Evolutionary conservation across 2,329 filamentous ascomycete species (phyloP), one percentile per base, ranked within the genome.

Genomic region (Tricladium varicosporioides): DNA sequence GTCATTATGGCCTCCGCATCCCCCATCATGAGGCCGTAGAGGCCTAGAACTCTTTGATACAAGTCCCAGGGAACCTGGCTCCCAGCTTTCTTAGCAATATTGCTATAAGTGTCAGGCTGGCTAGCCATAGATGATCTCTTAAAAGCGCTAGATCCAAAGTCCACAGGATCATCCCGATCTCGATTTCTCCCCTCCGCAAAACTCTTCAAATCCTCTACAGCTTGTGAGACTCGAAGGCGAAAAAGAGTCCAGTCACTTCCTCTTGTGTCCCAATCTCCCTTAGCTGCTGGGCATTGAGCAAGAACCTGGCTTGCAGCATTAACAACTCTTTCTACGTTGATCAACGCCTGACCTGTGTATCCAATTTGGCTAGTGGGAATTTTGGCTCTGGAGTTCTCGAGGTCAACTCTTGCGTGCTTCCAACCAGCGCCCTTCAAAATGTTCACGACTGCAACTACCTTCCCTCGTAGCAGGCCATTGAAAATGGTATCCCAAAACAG

Each of bases 41-140:
- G 75, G 11, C 85, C 85, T 63, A 88, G 84, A 53, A 97, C 76
- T 64, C 88, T 91, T 69, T 96, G 88, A 70, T 96, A 97, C 27
- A 97, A 85, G 19, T 89, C 85, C 89, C 90, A 96, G 0, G 92
- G 93, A 33, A 97, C 87, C 64, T 87, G 86, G 68, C 90, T 95
- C 66, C 92, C 89, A 1, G 91, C 92, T 73, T 88, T 89, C 49
- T 81, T 78, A 52, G 76, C 90, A 70, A 73, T 88, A 74, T 80
- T 88, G 72, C 80, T 83, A 53, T 89, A 85, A 5, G 86, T 85
- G 66, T 85, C 72, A 64, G 83, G 74, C 69, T 80, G 74, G 69
- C 80, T 65, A 67, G 78, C 69, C 67, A 75, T 64, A 68, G 79
- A 66, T 66, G 79, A 70, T 68, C 75, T 63, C 36, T 40, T 40